phyloP scores from a whole-genome alignment of 352 stramenopile genomes.

The Phytophthora tubulina region DNA sequence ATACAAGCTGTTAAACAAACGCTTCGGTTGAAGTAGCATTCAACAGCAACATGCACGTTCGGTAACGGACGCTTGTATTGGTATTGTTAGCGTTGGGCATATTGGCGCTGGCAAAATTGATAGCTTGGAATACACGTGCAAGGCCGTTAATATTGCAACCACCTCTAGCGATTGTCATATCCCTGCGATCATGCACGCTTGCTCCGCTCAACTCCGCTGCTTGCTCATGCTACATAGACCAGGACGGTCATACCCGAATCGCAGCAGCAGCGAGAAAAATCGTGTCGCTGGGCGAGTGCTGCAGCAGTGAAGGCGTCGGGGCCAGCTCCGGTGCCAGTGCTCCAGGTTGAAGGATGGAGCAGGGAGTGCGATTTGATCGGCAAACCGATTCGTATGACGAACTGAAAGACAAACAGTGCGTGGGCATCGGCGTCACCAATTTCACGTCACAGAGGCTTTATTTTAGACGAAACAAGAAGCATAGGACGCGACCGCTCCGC shows the following conservation, averaged over 20 bases:
- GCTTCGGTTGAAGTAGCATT: conserved; percentile 7
- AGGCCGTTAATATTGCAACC: too few relatives aligned
- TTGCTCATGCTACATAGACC: conserved; percentile 27
- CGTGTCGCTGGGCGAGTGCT: neutral
- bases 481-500: too few relatives aligned
- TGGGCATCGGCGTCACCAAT: neutral
- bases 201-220: neutral
- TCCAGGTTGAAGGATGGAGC: too few relatives aligned
- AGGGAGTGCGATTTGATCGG: too few relatives aligned
- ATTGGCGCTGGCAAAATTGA: neutral
- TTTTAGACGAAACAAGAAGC: too few relatives aligned
- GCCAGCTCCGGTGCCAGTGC: neutral
- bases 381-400: conserved; percentile 6
- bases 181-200: conserved; percentile 9
- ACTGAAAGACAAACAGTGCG: neutral
- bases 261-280: neutral
- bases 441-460: too few relatives aligned
- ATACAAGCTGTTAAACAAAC: neutral
- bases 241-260: neutral
- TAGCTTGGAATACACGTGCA: too few relatives aligned
- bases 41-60: conserved; percentile 19
- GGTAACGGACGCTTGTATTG: conserved; percentile 18
- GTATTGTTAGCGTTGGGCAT: conserved; percentile 10
- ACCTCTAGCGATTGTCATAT: neutral
- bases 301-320: neutral